Base-by-base conservation (phyloP, 192 early-diverging fungal genomes). In the Gaertneriomyces sp. region DNA sequence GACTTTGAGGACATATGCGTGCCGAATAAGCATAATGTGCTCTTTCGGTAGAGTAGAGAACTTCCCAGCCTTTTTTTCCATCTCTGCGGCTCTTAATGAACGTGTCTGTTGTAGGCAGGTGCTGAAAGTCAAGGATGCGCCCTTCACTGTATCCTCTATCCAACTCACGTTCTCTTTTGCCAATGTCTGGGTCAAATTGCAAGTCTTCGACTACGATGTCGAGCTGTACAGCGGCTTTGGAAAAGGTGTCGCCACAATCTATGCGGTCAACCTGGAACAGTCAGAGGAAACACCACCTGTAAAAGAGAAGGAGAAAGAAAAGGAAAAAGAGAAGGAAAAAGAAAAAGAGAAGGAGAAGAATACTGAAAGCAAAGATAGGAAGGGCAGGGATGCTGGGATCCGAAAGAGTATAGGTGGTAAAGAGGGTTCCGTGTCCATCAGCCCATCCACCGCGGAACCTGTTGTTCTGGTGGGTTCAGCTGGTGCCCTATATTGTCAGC, bases 1-100 rank as follows among this genome's bases (percentile, higher is more conserved):
- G 84, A 86, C 65, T 80, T 86, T 58, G 79, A 80, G 42, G 84
- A 86, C 33, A 44, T 70, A 2, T 84, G 61, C 55, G 42, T 68
- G 25, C 84, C 76, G 40, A 86, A 84, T 64, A 83, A 83, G 63
- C 80, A 86, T 53, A 75, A 82, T 52, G 65, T 82, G 25, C 65
- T 86, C 5, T 86, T 86, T 47, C 60, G 84, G 75, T 80, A 45
- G 25, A 46, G 2, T 8, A 56, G n/a, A 25, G 16, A 56, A 49
- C 11, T 1, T 49, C 47, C 11, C 47, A 49, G 17, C 12, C 47
- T 49, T 49, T 49, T 49, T 49, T 49, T 49, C 17, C 3, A 3
- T 17, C 17, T n/a, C 47, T 12, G 11, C 47, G 11, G 47, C 2
- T 0, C 1, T n/a, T 49, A 49, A 49, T 49, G 47, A 66, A 33